phyloP scores from a whole-genome alignment of 2,329 filamentous ascomycete genomes.

The Teratosphaeria viscida region DNA sequence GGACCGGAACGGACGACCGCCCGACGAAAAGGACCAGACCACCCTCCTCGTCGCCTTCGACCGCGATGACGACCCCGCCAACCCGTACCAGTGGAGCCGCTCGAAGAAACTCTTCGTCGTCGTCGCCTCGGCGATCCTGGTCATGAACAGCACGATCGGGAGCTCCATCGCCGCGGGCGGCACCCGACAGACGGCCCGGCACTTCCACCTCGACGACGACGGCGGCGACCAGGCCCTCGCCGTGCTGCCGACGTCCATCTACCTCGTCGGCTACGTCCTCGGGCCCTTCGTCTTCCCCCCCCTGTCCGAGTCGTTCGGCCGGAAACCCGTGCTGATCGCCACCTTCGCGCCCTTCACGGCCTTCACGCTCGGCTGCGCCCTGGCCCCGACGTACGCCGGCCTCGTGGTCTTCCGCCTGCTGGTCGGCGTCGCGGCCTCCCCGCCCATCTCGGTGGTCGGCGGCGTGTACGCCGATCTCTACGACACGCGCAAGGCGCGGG shows the following conservation, averaged over 20 bases:
- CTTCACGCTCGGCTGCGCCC: conserved; percentile 36
- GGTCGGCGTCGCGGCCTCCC: conserved; percentile 34
- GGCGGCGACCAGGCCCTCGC: conserved; percentile 31
- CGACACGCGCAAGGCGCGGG: conserved; percentile 44
- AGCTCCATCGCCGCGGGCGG: conserved; percentile 56
- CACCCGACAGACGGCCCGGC: conserved; percentile 44
- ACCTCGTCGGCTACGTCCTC: conserved; percentile 40
- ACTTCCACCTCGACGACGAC: conserved; percentile 46
- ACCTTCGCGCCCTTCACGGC: conserved; percentile 40
- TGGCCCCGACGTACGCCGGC: conserved; percentile 34
- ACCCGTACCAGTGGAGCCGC: conserved; percentile 30
- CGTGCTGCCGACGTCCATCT: conserved; percentile 41
- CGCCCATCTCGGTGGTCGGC: conserved; percentile 49
- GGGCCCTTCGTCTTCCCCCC: conserved; percentile 28
- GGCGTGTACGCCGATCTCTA: conserved; percentile 58
- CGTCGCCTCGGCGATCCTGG: conserved; percentile 45
- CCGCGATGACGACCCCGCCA: conserved; percentile 29
- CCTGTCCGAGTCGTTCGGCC: conserved; percentile 35
- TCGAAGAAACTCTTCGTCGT: conserved; percentile 46
- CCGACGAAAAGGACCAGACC: conserved; percentile 10
- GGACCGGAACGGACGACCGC: not conserved
- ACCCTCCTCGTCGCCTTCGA: conserved; percentile 27
- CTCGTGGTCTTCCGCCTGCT: conserved; percentile 36
- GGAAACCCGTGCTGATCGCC: conserved; percentile 38
- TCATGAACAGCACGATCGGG: conserved; percentile 59